Evolutionary conservation across 2,329 filamentous ascomycete genomes (phyloP).

Genomic region (Colletotrichum liriopes): DNA sequence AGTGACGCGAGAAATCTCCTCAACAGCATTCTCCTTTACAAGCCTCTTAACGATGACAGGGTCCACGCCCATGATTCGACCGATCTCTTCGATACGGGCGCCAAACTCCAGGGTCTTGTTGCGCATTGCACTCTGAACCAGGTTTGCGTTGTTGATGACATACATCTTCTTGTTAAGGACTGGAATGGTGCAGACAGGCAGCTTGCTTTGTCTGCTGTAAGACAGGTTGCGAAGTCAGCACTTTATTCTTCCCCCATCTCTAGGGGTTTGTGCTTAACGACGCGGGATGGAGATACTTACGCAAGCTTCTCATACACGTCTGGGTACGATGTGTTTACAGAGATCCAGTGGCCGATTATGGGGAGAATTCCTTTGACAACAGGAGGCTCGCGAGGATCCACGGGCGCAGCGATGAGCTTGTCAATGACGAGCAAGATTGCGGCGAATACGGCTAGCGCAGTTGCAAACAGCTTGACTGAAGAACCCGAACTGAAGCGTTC

Average conservation of each 20-base stretch:
- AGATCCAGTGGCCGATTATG: slow-evolving; percentile 62
- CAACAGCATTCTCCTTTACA: slow-evolving; percentile 52
- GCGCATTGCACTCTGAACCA: slow-evolving; percentile 59
- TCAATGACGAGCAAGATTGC: slow-evolving; percentile 19
- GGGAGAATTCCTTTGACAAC: slow-evolving; percentile 58
- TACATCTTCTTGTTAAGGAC: slow-evolving; percentile 62
- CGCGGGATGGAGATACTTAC: slow-evolving; percentile 47
- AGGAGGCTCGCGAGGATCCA: slow-evolving; percentile 60
- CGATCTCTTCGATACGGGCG: slow-evolving; percentile 56
- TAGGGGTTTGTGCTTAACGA: too few relatives aligned
- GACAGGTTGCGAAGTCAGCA: slow-evolving; percentile 10
- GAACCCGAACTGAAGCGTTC: slow-evolving; percentile 18
- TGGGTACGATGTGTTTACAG: slow-evolving; percentile 56
- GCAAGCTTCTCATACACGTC: slow-evolving; percentile 56
- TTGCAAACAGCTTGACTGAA: neutral
- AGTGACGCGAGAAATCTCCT: slow-evolving; percentile 52
- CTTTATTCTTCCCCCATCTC: neutral
- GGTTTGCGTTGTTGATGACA: slow-evolving; percentile 58
- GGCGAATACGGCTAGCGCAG: slow-evolving; percentile 4
- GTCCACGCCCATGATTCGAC: slow-evolving; percentile 45
- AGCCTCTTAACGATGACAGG: slow-evolving; percentile 54
- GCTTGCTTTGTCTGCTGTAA: slow-evolving; percentile 45
- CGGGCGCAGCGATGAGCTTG: slow-evolving; percentile 24
- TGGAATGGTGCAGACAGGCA: slow-evolving; percentile 61
- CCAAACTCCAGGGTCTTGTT: slow-evolving; percentile 56